A percentile compares a stretch with the other conserved stretches of the same genome.
Conservation (phyloP, 768 basidiomycete species). For the Serendipita sp. region DNA sequence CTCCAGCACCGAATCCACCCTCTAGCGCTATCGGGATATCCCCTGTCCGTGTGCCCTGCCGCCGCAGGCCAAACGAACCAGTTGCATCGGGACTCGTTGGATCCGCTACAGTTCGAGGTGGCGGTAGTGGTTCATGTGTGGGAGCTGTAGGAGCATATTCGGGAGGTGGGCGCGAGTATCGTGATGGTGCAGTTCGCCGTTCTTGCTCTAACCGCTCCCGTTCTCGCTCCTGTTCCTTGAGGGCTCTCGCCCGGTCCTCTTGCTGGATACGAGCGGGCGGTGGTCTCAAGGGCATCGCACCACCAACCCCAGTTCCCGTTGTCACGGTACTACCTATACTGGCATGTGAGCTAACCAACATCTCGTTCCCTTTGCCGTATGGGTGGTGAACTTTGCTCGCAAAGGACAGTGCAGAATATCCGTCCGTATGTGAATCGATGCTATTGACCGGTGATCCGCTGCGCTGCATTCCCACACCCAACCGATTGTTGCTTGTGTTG, state of each 20-base stretch:
- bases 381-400: not conserved
- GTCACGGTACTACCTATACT: not conserved
- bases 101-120: not conserved
- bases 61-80: not conserved
- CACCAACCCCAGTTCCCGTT: not conserved
- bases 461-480: not conserved
- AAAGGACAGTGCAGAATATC: not conserved
- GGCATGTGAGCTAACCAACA: not conserved
- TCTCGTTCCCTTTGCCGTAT: not conserved
- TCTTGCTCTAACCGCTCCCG: not conserved
- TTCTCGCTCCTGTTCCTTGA: not conserved
- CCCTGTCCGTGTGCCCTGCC: not conserved
- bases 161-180: constrained; percentile 3
- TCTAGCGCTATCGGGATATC: not conserved
- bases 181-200: not conserved
- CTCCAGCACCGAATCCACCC: not conserved
- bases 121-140: not conserved
- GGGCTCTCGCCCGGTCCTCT: not conserved
- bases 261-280: not conserved
- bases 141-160: not conserved
- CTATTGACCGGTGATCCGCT: not conserved
- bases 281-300: not conserved
- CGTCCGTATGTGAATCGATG: not conserved
- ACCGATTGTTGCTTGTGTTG: not conserved
- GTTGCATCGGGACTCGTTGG: not conserved